Base-by-base conservation (phyloP, 148 eudicot species). In the Heliamphora exappendiculata region DNA sequence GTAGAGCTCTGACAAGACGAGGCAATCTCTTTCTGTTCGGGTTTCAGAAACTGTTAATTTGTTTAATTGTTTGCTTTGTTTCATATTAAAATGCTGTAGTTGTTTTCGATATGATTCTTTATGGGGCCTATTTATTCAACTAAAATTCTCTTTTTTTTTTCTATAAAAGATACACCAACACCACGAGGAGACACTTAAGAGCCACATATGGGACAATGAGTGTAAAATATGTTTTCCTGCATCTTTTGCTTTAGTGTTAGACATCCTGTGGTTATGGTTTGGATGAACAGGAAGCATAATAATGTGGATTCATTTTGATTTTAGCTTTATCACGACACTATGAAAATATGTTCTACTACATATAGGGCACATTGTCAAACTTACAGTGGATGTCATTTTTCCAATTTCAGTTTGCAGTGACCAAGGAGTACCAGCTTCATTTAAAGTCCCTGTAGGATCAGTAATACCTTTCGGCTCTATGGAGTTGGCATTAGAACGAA, bases 381-480 rank as follows among this genome's bases (percentile, higher is more conserved):
- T 66, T 68, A 5, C 7, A 9, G 29, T 39, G 55, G 26, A 54
- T 68, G 24, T 53, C 26, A 3, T 28, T 66, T 75, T 42, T 36
- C 42, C n/a, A 19, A 51, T 77, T 78, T 77, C 89, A 94, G 98
- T 90, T 75, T 79, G 75, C 81, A 94, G 82, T 75, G 96, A 94
- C 51, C 88, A 79, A 39, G 98, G 98, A 62, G 96, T 92, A 67
- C 98, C 97, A 41, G 96, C 97, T 76, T 85, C 97, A 13, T 94
- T 94, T 47, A 86, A 86, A 50, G 97, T 87, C 44, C 98, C 98
- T 36, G 76, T 80, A 24, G 98, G 98, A 79, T 92, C 85, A 10
- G 92, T 94, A 63, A 85, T 94, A 76, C 96, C 98, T 13, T 94
- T 92, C 42, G 96, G 97, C 64, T 79, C 97, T 20, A 87, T 92